A percentile compares a stretch with the other conserved stretches of the same genome.
Evolutionary conservation across 805 yeast genomes (phyloP).

Genomic region (Scheffersomyces spartinae): DNA sequence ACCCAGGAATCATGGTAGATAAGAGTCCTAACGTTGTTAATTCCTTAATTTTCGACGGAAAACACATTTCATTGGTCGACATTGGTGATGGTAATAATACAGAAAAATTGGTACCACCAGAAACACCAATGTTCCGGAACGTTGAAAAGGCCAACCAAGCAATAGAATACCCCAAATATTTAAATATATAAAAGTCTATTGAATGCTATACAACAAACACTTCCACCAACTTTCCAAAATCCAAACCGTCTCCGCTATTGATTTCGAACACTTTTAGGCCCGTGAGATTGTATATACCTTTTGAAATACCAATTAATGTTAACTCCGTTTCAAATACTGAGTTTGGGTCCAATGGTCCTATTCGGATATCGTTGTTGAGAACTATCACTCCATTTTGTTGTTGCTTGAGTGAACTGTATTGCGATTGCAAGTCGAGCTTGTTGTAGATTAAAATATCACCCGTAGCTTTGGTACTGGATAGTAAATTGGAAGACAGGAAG

Average conservation of each 20-base stretch:
- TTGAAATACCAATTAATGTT: slow-evolving; percentile 46
- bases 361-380: slow-evolving; percentile 51
- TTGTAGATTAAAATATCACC: slow-evolving; percentile 10
- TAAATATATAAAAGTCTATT: too few species aligned
- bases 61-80: too few species aligned
- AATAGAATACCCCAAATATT: slow-evolving; percentile 33
- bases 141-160: slow-evolving; percentile 50
- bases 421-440: slow-evolving; percentile 13
- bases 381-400: slow-evolving; percentile 48
- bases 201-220: slow-evolving; percentile 46
- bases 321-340: slow-evolving; percentile 55
- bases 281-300: slow-evolving; percentile 53
- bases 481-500: slow-evolving; percentile 9
- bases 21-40: too few species aligned
- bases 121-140: slow-evolving; percentile 49
- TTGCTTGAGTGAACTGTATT: slow-evolving; percentile 26
- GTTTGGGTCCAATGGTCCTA: slow-evolving; percentile 51
- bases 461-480: slow-evolving; percentile 4
- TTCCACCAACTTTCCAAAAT: slow-evolving; percentile 59
- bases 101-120: too few species aligned
- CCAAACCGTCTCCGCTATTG: slow-evolving; percentile 53
- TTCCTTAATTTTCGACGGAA: too few species aligned
- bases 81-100: too few species aligned
- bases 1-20: too few species aligned
- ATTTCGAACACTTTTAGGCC: slow-evolving; percentile 60